Evolutionary conservation across 2,329 filamentous ascomycete genomes (phyloP), one percentile per base, ranked within the genome.

Genomic region (Tothia fuscella): DNA sequence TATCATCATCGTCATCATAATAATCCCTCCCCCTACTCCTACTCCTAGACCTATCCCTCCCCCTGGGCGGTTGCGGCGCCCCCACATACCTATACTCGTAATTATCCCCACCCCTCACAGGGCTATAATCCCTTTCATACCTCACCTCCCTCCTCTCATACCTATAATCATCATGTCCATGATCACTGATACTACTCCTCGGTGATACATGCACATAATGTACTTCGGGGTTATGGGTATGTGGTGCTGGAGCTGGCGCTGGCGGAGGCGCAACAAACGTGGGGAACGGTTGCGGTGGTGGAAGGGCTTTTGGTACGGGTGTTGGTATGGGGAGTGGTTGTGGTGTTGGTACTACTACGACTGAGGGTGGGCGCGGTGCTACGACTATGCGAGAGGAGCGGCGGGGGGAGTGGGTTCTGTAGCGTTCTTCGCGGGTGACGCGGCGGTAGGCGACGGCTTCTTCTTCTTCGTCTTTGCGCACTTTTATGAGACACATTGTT

Each of bases 401-500:
- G 19, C 30, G 7, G 24, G 39, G 39, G 22, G 39, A 35, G 13
- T 33, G 10, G 19, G 22, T 13, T 16, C 29, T 25, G 16, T 25
- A 33, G 10, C 29, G 30, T 34, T 42, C 29, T 24, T 35, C 24
- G 25, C 50, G 51, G 5, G 46, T 50, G 33, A 19, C 47, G 46
- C 16, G 56, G 48, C 54, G 54, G 30, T 48, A 46, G 39, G 61
- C 56, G 46, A 61, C 60, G 24, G 64, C 59, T 22, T 62, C 54
- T 34, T 61, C 55, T 32, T 67, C 64, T 47, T 66, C 64, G 42
- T 64, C 61, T 39, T 65, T 58, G 45, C 59, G 60, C 42, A 67
- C 61, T 46, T 60, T 62, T 53, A 68, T 51, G 26, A 68, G 62
- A 53, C 66, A 69, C 66, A 69, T 68, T 31, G 22, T n/a, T n/a